These are phyloP conservation scores for Babesia divergens DNA, from an alignment of 169 alveolate genomes.

Conservation along the genomic window DNA sequence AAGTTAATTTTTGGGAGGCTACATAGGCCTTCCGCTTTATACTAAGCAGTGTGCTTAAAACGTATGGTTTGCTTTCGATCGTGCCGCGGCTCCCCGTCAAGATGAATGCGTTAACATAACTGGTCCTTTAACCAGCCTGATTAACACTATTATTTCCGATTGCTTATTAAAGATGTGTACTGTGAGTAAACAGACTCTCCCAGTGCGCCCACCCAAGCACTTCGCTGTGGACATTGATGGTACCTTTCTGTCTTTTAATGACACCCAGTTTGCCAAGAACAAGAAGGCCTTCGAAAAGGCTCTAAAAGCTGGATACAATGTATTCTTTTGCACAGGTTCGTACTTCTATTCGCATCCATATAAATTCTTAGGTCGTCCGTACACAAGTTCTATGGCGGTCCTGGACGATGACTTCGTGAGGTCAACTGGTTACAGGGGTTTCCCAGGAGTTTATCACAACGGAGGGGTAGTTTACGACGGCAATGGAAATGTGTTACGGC, in stretches of 20 bases:
- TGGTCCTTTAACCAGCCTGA: too few relatives aligned
- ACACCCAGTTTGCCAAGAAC: conserved; percentile 6
- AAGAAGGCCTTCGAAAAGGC: conserved; percentile 24
- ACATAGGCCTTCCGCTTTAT: neutral
- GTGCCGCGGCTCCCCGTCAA: too few relatives aligned
- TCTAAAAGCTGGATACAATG: conserved; percentile 10
- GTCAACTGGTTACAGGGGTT: conserved; percentile 52
- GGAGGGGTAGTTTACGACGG: conserved; percentile 55
- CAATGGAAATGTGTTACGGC: conserved; percentile 24
- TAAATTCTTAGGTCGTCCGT: conserved; percentile 40
- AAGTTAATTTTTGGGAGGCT: neutral
- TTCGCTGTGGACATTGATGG: conserved; percentile 64
- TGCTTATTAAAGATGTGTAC: too few relatives aligned
- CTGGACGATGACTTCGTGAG: conserved; percentile 32
- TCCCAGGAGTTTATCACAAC: conserved; percentile 60
- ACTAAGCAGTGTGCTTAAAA: too few relatives aligned
- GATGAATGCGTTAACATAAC: too few relatives aligned
- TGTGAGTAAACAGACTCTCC: too few relatives aligned
- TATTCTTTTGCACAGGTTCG: conserved; percentile 64
- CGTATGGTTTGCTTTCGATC: too few relatives aligned
- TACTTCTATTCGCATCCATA: too few relatives aligned
- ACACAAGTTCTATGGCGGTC: conserved; percentile 1
- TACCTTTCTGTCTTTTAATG: conserved; percentile 34
- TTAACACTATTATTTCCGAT: too few relatives aligned
- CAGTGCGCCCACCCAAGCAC: conserved; percentile 15